Percentiles rank a stretch among this genome's conserved stretches.
Evolutionary conservation across 257 asterid species (phyloP).

Genomic region (Primulina eburnea): DNA sequence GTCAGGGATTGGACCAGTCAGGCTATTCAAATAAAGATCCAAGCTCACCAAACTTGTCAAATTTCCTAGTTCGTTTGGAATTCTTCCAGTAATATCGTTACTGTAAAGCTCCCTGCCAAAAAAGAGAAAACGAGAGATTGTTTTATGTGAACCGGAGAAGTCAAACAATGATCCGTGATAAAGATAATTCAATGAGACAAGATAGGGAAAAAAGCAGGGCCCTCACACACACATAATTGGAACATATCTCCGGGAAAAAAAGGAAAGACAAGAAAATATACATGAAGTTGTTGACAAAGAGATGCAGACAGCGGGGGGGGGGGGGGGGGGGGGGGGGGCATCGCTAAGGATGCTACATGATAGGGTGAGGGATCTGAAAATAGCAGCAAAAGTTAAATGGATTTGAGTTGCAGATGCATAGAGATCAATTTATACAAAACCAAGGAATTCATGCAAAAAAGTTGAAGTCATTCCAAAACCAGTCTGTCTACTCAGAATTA

Average conservation of each 20-base stretch:
- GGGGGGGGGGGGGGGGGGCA: too few relatives aligned
- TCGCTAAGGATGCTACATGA: neutral
- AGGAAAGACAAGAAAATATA: too few relatives aligned
- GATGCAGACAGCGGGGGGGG: neutral
- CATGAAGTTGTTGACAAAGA: neutral
- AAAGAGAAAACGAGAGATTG: conserved; percentile 13
- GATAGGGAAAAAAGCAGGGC: neutral
- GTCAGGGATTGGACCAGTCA: conserved; percentile 70
- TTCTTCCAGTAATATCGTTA: conserved; percentile 69
- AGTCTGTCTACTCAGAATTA: neutral
- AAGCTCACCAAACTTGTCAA: conserved; percentile 84
- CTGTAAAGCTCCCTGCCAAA: conserved; percentile 89
- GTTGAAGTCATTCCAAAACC: neutral
- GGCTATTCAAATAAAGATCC: conserved; percentile 82
- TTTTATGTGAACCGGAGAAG: conserved; percentile 2
- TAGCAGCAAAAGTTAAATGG: neutral
- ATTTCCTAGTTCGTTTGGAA: conserved; percentile 85
- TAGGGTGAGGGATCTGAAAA: neutral
- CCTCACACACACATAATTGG: too few relatives aligned
- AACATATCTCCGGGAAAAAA: too few relatives aligned
- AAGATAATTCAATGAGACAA: neutral
- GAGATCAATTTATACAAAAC: conserved; percentile 2
- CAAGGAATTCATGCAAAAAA: conserved; percentile 14
- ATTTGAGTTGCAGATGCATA: conserved; percentile 4
- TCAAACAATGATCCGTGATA: neutral